These are phyloP conservation scores for Podospora conica DNA, from an alignment of 495 filamentous ascomycete species.

Conservation along the genomic window DNA sequence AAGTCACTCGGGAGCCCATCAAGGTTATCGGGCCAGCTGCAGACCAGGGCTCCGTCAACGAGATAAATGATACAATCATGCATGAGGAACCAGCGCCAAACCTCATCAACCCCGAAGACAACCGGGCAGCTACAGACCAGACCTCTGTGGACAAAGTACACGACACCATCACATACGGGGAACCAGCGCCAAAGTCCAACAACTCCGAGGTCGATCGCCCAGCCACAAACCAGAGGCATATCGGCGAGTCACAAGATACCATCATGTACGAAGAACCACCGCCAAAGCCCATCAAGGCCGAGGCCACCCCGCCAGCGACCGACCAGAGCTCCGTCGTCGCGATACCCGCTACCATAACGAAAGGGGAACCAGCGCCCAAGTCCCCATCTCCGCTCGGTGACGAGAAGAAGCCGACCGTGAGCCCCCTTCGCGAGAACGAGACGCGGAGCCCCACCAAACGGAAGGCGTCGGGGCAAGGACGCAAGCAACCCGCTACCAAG, in stretches of 20 bases:
- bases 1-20: not conserved
- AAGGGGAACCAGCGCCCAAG: not conserved
- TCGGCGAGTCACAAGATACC: too few species aligned
- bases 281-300: too few species aligned
- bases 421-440: not conserved
- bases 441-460: constrained; percentile 1
- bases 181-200: not conserved
- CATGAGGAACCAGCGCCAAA: not conserved
- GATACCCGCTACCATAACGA: too few species aligned
- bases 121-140: too few species aligned
- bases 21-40: not conserved
- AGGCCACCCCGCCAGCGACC: too few species aligned
- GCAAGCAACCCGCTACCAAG: not conserved
- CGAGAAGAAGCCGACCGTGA: not conserved
- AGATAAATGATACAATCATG: not conserved
- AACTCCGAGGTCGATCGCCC: too few species aligned
- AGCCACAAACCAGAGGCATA: too few species aligned
- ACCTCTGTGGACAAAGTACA: too few species aligned
- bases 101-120: too few species aligned
- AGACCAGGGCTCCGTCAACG: not conserved
- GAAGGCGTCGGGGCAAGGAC: constrained; percentile 5
- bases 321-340: too few species aligned
- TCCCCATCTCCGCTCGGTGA: not conserved
- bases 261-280: not conserved
- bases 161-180: not conserved